Evolutionary conservation across 257 asterid species (phyloP).

Genomic region (Handroanthus guayacan): DNA sequence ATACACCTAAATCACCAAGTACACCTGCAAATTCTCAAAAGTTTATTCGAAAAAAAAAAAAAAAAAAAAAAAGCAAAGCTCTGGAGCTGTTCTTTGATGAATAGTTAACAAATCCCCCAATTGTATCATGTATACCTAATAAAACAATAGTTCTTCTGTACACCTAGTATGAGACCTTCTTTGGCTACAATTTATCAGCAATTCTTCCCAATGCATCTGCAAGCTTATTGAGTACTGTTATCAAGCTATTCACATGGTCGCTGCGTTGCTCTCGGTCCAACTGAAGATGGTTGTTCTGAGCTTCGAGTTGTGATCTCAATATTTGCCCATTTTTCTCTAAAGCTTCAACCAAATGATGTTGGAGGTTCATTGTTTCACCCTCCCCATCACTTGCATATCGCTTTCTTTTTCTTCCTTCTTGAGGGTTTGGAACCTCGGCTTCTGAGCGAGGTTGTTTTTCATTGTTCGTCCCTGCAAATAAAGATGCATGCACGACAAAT

Average conservation of each 20-base stretch:
- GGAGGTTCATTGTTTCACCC: constrained; percentile 47
- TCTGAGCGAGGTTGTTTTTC: constrained; percentile 57
- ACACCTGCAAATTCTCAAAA: neutral
- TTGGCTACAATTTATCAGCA: constrained; percentile 79
- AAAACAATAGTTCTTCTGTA: constrained; percentile 41
- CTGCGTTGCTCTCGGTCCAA: constrained; percentile 81
- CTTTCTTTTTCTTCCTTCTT: constrained; percentile 73
- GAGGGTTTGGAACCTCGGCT: constrained; percentile 45
- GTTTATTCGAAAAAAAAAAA: constrained; percentile 18
- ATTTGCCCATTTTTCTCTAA: constrained; percentile 78
- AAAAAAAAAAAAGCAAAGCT: too few species aligned
- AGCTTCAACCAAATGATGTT: constrained; percentile 59
- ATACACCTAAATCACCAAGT: constrained; percentile 18
- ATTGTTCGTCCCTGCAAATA: constrained; percentile 56
- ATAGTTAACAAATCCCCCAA: constrained; percentile 32
- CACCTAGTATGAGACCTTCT: constrained; percentile 29
- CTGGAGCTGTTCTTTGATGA: constrained; percentile 30
- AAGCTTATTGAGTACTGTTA: constrained; percentile 72
- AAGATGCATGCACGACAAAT: constrained; percentile 11
- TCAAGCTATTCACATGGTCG: constrained; percentile 66
- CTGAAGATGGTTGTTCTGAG: constrained; percentile 65
- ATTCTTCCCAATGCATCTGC: constrained; percentile 87
- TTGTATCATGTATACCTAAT: neutral
- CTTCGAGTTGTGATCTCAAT: constrained; percentile 72
- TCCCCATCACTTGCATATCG: constrained; percentile 50